Evolutionary conservation across 2,329 filamentous ascomycete species (phyloP), one percentile per base, ranked within the genome.

Genomic region (Arachnopeziza araneosa): DNA sequence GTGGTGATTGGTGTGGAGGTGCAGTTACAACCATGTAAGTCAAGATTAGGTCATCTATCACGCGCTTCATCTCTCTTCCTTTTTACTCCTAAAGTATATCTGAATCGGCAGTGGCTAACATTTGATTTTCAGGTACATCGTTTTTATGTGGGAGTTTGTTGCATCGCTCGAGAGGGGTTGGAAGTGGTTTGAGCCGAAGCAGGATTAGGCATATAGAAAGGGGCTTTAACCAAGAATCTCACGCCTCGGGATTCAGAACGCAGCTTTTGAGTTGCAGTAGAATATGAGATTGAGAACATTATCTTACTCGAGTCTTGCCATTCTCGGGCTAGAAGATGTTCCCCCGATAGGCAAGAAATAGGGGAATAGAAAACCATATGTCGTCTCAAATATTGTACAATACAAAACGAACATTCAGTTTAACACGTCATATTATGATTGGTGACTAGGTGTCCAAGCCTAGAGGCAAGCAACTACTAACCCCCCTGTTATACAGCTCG

Each of bases 1-100:
- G 54, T 9, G 50, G 51, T 2, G 14, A 14, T n/a, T 66, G 64
- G 61, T 60, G 54, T 49, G 59, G 59, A 14, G 53, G 23, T 24
- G 54, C 58, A 10, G 51, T 36, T 9, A 12, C 49, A 8, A 48
- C 60, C 14, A 22, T 66, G 7, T 66, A 62, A 53, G 50, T 24
- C 32, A 30, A 30, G 9, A 30, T 30, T 9, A 4, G 26, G 5
- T 9, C 26, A 30, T 30, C 26, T 30, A 30, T 9, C 26, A 30
- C 9, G 26, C 26, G 9, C 26, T 9, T 30, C 26, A 30, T 9
- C 26, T 30, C 26, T 30, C 26, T 9, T 30, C 26, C 9, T 30
- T 30, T 5, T 9, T 9, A 30, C 26, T 9, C 9, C 26, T 5
- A 30, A 30, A 30, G 9, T 9, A 30, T 30, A 5, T 30, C 9